phyloP scores from a whole-genome alignment of 805 yeast genomes.

The Spathaspora boniae region DNA sequence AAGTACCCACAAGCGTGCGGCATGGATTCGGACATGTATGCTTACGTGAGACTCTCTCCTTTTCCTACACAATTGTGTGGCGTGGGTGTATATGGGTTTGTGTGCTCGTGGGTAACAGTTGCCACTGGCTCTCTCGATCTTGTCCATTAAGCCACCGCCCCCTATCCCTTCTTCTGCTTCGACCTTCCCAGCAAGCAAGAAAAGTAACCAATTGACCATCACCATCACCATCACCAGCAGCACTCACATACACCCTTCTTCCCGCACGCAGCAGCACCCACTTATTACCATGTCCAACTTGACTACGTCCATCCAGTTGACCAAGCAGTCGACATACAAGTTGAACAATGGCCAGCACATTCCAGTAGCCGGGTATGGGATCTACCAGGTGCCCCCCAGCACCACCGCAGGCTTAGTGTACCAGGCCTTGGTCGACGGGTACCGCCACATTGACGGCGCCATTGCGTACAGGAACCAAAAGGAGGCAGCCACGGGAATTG shows the following conservation, averaged over 20 bases:
- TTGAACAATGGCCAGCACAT: slow-evolving; percentile 54
- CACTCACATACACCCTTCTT: slow-evolving; percentile 90
- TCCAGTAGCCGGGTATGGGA: slow-evolving; percentile 58
- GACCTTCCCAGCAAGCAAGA: too few species aligned
- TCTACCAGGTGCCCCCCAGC: slow-evolving; percentile 40
- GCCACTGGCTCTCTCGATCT: too few species aligned
- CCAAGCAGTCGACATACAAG: slow-evolving; percentile 33
- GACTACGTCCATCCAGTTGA: slow-evolving; percentile 33
- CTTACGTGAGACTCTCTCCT: too few species aligned
- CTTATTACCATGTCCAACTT: slow-evolving; percentile 20
- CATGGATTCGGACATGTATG: too few species aligned
- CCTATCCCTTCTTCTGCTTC: too few species aligned
- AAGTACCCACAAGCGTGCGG: too few species aligned
- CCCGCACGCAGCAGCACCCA: too few species aligned
- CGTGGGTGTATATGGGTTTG: too few species aligned
- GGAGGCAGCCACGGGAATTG: slow-evolving; percentile 59
- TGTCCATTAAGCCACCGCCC: too few species aligned
- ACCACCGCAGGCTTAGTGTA: slow-evolving; percentile 45
- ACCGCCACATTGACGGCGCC: slow-evolving; percentile 75
- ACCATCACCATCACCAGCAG: slow-evolving; percentile 56
- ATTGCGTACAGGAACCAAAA: slow-evolving; percentile 61
- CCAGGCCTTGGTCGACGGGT: slow-evolving; percentile 60
- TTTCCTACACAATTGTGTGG: too few species aligned
- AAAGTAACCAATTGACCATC: too few species aligned
- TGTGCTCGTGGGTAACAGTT: too few species aligned